Evolutionary conservation across 805 yeast species (phyloP), one percentile per base, ranked within the genome.

Genomic region (Lachancea kluyveri): DNA sequence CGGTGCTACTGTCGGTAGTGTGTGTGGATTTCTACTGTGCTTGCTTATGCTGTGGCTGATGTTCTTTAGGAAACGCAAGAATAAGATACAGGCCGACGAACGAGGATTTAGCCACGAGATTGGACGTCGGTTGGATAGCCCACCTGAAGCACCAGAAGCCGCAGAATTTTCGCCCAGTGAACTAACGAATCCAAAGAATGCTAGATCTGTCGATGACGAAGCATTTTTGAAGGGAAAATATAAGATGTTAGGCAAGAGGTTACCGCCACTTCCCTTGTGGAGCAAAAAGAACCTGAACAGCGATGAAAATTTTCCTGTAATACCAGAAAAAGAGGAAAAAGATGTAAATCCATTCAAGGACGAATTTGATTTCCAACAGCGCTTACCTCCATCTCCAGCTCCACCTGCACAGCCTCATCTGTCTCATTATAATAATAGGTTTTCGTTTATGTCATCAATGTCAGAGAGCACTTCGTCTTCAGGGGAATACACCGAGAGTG

Each of bases 1-100:
- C 13, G 60, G 58, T 13, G 45, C 58, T 22, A 54, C 53, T 0
- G 51, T 54, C 4, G 58, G 60, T 8, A 43, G 56, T 18, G 48
- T 54, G 5, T 46, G 54, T n/a, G 60, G 58, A 13, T 29, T 47
- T 9, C n/a, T 43, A 6, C 11, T 44, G 10, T 40, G 45, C 34
- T 27, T 33, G 13, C n/a, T 45, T 6, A 12, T 52, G 10, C 20
- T 43, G n/a, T 50, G 48, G 47, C 30, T 43, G 11, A 15, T 50
- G 11, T 12, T 47, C 6, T 36, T 40, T 20, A 36, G 42, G 24
- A 43, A 40, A 26, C 29, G 28, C 6, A 35, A 31, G 18, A 30
- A 20, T 11, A 33, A 28, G 16, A 26, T 15, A 3, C 19, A 28
- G 21, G 28, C 24, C n/a, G 25, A 22, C 20, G 26, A 31, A n/a